phyloP scores from a whole-genome alignment of 1,284 basidiomycete species.

The Papiliotrema flavescens region DNA sequence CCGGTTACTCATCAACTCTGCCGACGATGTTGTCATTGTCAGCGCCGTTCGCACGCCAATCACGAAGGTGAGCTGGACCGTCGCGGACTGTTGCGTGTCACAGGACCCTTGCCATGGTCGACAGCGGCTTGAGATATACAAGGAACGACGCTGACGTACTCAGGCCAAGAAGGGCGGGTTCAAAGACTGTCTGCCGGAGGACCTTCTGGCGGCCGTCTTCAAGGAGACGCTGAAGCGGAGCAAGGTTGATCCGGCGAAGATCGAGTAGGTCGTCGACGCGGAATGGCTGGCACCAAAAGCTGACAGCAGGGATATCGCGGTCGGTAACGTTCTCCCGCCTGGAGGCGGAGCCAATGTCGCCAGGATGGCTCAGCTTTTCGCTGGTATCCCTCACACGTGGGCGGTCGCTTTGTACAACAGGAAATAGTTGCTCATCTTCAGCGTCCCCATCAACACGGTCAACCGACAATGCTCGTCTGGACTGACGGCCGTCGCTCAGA shows the following conservation, averaged over 20 bases:
- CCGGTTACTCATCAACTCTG: slow-evolving; percentile 57
- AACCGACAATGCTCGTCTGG: slow-evolving; percentile 96
- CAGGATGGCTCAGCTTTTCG: slow-evolving; percentile 90
- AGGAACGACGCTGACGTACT: slow-evolving; percentile 1
- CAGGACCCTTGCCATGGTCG: not conserved
- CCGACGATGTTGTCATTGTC: slow-evolving; percentile 87
- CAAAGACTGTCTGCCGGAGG: slow-evolving; percentile 88
- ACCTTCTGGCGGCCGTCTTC: slow-evolving; percentile 79
- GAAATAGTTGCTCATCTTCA: slow-evolving; percentile 8
- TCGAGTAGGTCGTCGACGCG: slow-evolving; percentile 40
- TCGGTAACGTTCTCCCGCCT: slow-evolving; percentile 91
- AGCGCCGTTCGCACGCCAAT: slow-evolving; percentile 82
- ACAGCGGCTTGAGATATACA: not conserved
- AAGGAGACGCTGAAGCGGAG: slow-evolving; percentile 58
- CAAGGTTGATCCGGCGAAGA: slow-evolving; percentile 42
- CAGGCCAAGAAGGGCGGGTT: slow-evolving; percentile 79
- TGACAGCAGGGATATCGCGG: slow-evolving; percentile 68
- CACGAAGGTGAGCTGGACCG: slow-evolving; percentile 63
- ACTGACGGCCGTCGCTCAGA: slow-evolving; percentile 78
- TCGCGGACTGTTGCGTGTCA: not conserved
- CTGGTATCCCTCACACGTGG: slow-evolving; percentile 79
- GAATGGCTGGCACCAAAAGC: not conserved
- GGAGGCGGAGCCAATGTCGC: slow-evolving; percentile 84
- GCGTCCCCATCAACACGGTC: slow-evolving; percentile 73
- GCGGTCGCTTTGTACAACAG: slow-evolving; percentile 9